These are phyloP conservation scores for Claviceps humidiphila DNA, from an alignment of 2,329 filamentous ascomycete species.

Conservation along the genomic window DNA sequence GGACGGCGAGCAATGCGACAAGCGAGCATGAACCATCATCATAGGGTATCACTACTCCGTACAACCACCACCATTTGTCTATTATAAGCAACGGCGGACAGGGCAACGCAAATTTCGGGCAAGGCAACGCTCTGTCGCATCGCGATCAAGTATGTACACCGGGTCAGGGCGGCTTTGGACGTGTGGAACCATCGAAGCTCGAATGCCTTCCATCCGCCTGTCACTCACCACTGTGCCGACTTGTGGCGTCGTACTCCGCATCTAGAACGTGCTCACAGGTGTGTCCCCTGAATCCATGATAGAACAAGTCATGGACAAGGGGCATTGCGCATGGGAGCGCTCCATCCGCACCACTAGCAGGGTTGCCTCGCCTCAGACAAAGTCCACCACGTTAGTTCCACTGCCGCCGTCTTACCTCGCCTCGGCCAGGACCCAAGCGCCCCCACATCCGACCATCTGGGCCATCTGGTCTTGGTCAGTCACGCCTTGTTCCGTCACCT, in stretches of 20 bases:
- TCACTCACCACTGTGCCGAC: background rate
- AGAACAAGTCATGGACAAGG: conserved; percentile 1
- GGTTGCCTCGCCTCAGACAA: background rate
- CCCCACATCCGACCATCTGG: conserved; percentile 3
- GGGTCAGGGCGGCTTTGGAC: background rate
- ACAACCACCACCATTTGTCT: background rate
- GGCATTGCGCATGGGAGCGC: background rate
- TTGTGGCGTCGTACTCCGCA: conserved; percentile 1
- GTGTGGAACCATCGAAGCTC: conserved; percentile 1
- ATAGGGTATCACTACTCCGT: background rate
- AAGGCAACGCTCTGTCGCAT: background rate
- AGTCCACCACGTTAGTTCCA: background rate
- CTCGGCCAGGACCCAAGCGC: background rate
- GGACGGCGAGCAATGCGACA: background rate
- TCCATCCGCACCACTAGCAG: conserved; percentile 4
- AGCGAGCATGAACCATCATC: background rate
- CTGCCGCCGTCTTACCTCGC: background rate
- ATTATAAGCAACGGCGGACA: background rate
- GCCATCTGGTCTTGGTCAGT: background rate
- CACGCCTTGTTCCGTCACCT: background rate
- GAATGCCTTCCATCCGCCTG: background rate
- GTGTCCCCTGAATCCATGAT: background rate
- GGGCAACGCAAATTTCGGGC: background rate
- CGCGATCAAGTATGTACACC: background rate
- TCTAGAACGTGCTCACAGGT: background rate